These are phyloP conservation scores for Boehmeria nivea DNA, from an alignment of 306 rosid species.

Conservation along the genomic window DNA sequence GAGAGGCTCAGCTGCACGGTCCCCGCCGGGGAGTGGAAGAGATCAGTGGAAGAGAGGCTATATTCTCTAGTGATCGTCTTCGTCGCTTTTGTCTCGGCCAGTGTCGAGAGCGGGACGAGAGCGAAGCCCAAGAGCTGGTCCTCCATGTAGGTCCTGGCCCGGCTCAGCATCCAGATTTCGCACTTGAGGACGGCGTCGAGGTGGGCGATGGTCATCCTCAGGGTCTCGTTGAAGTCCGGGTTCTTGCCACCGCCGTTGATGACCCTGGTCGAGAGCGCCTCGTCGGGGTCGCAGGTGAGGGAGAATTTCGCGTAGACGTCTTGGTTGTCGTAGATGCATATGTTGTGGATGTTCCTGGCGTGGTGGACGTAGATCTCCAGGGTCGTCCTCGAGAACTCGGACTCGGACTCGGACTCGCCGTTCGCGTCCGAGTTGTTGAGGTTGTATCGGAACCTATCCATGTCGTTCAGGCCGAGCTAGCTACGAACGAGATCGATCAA, in stretches of 20 bases:
- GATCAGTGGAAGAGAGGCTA: constrained; percentile 91
- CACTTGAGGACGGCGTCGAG: constrained; percentile 78
- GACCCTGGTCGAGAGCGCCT: constrained; percentile 63
- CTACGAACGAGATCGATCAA: not conserved
- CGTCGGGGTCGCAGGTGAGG: constrained; percentile 82
- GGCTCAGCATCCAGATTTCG: constrained; percentile 94
- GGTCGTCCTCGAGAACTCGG: constrained; percentile 43
- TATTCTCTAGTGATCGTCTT: constrained; percentile 57
- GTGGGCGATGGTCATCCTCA: constrained; percentile 66
- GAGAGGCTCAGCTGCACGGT: constrained; percentile 60
- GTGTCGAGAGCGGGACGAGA: constrained; percentile 67
- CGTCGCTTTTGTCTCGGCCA: constrained; percentile 60
- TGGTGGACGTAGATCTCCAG: constrained; percentile 82
- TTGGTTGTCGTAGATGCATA: constrained; percentile 88
- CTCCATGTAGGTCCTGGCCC: constrained; percentile 67
- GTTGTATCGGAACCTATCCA: constrained; percentile 68
- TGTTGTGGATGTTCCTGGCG: constrained; percentile 86
- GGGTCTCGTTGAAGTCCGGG: constrained; percentile 69
- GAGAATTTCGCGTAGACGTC: constrained; percentile 94
- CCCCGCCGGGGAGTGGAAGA: constrained; percentile 96
- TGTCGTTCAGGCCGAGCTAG: constrained; percentile 6
- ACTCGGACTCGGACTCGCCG: constrained; percentile 29
- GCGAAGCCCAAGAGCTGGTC: constrained; percentile 89
- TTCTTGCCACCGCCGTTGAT: constrained; percentile 74
- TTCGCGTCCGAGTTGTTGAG: constrained; percentile 35